These are phyloP conservation scores for Gynochthodes officinalis DNA, from an alignment of 257 asterid genomes.

Conservation along the genomic window DNA sequence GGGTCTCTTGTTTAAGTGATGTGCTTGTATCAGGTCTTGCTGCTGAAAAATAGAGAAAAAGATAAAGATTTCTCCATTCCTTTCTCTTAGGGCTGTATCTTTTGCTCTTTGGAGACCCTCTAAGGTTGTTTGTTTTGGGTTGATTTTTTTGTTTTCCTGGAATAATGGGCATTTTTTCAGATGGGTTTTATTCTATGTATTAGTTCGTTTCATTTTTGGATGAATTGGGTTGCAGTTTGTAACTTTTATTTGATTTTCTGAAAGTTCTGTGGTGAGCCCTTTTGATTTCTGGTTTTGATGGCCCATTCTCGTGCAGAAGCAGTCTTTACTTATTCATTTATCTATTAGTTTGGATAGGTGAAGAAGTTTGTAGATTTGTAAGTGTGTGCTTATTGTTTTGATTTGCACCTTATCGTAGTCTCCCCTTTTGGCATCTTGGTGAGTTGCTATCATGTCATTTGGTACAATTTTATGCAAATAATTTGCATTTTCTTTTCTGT, in stretches of 20 bases:
- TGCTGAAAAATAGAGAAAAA: background rate
- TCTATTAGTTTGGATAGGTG: no score
- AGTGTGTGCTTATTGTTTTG: background rate
- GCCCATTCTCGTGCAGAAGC: background rate
- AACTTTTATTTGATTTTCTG: no score
- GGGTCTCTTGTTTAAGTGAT: background rate
- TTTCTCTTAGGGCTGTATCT: background rate
- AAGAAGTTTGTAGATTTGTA: background rate
- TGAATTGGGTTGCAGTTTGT: background rate
- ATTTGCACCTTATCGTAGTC: background rate
- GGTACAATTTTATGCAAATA: no score
- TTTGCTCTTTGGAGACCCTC: background rate
- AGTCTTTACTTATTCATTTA: background rate
- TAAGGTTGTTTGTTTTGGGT: background rate
- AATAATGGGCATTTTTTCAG: no score
- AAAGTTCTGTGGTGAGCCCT: background rate
- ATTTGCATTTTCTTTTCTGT: no score
- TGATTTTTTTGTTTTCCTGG: background rate
- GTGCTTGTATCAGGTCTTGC: no score
- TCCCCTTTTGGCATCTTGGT: no score
- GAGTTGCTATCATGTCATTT: no score
- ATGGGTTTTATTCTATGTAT: no score
- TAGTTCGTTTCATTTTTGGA: background rate
- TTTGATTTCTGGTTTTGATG: background rate
- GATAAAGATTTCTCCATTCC: background rate